Conservation (phyloP, 2,329 filamentous ascomycete genomes). For the Stylonectria norvegica region DNA sequence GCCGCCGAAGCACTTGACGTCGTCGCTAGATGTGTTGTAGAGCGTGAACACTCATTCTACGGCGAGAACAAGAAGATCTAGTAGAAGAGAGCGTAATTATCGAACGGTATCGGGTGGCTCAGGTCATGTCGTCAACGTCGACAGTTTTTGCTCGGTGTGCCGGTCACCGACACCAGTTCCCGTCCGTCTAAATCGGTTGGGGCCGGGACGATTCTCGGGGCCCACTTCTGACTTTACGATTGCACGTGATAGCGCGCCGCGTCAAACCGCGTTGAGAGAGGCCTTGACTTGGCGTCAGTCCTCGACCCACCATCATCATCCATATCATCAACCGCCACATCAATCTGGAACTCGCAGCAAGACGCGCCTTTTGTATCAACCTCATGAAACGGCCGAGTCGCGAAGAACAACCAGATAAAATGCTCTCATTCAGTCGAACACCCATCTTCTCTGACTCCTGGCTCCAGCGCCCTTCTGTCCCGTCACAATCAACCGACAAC, state of each 20-base stretch:
- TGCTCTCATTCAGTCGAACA: conserved; percentile 42
- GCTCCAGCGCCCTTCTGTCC: conserved; percentile 44
- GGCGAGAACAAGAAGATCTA: conserved; percentile 1
- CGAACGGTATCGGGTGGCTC: conserved; percentile 8
- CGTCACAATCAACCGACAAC: conserved; percentile 43
- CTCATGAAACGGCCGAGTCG: conserved; percentile 35
- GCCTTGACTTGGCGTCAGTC: conserved; percentile 4
- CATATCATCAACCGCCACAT: conserved; percentile 4
- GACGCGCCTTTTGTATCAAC: neutral
- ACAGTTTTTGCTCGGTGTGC: conserved; percentile 26
- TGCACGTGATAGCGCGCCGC: conserved; percentile 34
- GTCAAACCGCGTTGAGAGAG: conserved; percentile 22
- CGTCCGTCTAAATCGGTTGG: conserved; percentile 26
- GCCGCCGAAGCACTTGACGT: conserved; percentile 16
- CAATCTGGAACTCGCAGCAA: neutral
- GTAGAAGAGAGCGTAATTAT: conserved; percentile 4
- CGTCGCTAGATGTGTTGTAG: conserved; percentile 6
- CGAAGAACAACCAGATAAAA: conserved; percentile 25
- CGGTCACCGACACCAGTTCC: conserved; percentile 27
- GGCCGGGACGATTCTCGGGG: conserved; percentile 21
- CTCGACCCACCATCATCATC: conserved; percentile 4
- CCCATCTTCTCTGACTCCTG: conserved; percentile 44
- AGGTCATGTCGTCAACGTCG: conserved; percentile 25
- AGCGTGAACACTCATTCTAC: conserved; percentile 22
- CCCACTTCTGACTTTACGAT: neutral